Evolutionary conservation across 2,329 filamentous ascomycete species (phyloP).

Genomic region (Fusarium papillatum): DNA sequence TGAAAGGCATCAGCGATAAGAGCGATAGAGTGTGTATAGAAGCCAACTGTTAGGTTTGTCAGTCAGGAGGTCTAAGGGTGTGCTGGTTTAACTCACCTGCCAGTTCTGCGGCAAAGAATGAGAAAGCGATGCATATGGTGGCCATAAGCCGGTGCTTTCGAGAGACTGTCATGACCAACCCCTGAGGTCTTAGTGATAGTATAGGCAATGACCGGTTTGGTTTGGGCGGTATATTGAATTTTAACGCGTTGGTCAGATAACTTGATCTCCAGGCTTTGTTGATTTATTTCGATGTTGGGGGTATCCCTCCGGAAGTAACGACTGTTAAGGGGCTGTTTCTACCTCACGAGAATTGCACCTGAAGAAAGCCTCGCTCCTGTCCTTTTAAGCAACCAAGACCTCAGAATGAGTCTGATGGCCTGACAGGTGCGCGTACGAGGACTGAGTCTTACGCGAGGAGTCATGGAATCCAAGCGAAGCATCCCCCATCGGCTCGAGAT

Average conservation of each 20-base stretch:
- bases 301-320: neutral
- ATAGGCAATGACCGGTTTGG: neutral
- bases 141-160: conserved; percentile 60
- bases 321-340: neutral
- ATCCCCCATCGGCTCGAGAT: conserved; percentile 15
- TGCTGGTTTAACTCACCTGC: conserved; percentile 51
- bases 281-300: neutral
- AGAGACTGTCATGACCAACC: conserved; percentile 33
- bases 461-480: conserved; percentile 7
- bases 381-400: conserved; percentile 3
- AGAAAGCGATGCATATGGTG: conserved; percentile 63
- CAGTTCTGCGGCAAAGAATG: conserved; percentile 67
- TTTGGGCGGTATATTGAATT: neutral
- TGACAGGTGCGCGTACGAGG: conserved; percentile 2
- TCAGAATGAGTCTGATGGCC: conserved; percentile 14
- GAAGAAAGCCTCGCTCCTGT: neutral
- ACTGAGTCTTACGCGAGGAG: conserved; percentile 7
- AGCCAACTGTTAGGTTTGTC: conserved; percentile 64
- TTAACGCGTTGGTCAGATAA: neutral
- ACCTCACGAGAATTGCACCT: neutral
- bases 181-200: neutral
- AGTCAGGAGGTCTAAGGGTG: neutral
- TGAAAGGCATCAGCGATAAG: conserved; percentile 85
- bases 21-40: conserved; percentile 79
- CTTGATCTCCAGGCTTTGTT: neutral